Percentiles rank a stretch among this genome's conserved stretches.
Evolutionary conservation across 768 basidiomycete species (phyloP).

Genomic region (Podaxis sp.): DNA sequence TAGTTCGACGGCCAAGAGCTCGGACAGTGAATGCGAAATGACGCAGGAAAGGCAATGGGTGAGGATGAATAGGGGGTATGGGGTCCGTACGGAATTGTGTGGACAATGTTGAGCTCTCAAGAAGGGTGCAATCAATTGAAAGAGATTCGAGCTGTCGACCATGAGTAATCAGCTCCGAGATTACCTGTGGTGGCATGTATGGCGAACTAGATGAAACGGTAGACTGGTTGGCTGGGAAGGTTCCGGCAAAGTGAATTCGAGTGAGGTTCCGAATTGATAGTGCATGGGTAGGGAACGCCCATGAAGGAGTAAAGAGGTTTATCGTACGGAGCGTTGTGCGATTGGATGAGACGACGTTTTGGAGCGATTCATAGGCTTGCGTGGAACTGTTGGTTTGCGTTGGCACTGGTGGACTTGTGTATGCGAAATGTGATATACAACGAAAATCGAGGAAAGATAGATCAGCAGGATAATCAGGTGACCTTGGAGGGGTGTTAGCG

Average conservation of each 20-base stretch:
- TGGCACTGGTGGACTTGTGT: constrained; percentile 32
- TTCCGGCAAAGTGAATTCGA: constrained; percentile 59
- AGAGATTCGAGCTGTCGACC: constrained; percentile 67
- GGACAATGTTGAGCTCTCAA: constrained; percentile 51
- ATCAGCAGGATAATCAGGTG: constrained; percentile 43
- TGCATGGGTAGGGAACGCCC: constrained; percentile 54
- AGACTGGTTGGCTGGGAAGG: constrained; percentile 39
- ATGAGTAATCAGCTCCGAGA: constrained; percentile 58
- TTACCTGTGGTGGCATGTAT: constrained; percentile 37
- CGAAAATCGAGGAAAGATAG: constrained; percentile 49
- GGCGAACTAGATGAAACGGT: constrained; percentile 26
- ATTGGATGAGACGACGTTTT: constrained; percentile 53
- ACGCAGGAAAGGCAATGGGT: constrained; percentile 51
- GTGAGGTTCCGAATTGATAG: constrained; percentile 66
- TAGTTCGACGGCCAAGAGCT: constrained; percentile 40
- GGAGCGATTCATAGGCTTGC: constrained; percentile 37
- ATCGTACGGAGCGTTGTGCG: constrained; percentile 52
- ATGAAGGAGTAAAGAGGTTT: constrained; percentile 52
- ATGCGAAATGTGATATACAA: constrained; percentile 60
- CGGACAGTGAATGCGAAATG: constrained; percentile 60
- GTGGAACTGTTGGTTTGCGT: constrained; percentile 26
- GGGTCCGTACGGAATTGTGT: constrained; percentile 38
- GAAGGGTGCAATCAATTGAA: constrained; percentile 46
- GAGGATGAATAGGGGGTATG: constrained; percentile 11
- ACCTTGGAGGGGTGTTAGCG: constrained; percentile 27